Evolutionary conservation across 495 filamentous ascomycete genomes (phyloP).

Genomic region (Glonium stellatum): DNA sequence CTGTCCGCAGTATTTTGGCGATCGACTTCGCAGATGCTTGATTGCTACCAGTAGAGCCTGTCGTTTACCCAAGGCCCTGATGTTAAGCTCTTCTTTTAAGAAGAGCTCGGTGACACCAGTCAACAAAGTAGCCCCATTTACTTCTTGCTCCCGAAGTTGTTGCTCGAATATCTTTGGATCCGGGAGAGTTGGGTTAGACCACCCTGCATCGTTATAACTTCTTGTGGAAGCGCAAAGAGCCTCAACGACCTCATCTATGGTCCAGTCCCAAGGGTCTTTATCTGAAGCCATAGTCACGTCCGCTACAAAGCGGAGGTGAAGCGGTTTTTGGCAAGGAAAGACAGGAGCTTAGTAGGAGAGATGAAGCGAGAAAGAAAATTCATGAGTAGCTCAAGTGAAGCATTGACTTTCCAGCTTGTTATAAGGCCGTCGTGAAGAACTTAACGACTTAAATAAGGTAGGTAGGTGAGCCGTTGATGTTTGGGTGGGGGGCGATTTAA

Average conservation of each 20-base stretch:
- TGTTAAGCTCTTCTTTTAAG: slow-evolving; percentile 1
- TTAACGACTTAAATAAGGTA: too few species aligned
- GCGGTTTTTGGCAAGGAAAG: background rate
- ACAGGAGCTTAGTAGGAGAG: background rate
- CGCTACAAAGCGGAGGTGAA: background rate
- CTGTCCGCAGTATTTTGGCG: background rate
- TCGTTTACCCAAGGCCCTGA: slow-evolving; percentile 1
- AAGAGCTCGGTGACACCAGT: background rate
- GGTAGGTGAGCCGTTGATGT: too few species aligned
- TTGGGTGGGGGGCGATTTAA: too few species aligned
- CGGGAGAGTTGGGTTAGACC: background rate
- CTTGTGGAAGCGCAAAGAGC: slow-evolving; percentile 49
- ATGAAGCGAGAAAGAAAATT: too few species aligned
- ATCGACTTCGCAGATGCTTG: background rate
- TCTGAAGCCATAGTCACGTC: slow-evolving; percentile 13
- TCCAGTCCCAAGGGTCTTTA: slow-evolving; percentile 61
- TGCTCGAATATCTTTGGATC: background rate
- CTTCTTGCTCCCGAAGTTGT: background rate
- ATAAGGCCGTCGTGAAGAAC: too few species aligned
- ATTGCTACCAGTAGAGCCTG: background rate
- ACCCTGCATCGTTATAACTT: background rate
- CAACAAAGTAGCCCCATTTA: slow-evolving; percentile 1
- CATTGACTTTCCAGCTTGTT: too few species aligned
- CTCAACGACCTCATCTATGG: slow-evolving; percentile 54
- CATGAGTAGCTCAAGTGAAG: too few species aligned